Base-by-base conservation (phyloP, 305 asterid genomes). In the Fraxinus paxiana region DNA sequence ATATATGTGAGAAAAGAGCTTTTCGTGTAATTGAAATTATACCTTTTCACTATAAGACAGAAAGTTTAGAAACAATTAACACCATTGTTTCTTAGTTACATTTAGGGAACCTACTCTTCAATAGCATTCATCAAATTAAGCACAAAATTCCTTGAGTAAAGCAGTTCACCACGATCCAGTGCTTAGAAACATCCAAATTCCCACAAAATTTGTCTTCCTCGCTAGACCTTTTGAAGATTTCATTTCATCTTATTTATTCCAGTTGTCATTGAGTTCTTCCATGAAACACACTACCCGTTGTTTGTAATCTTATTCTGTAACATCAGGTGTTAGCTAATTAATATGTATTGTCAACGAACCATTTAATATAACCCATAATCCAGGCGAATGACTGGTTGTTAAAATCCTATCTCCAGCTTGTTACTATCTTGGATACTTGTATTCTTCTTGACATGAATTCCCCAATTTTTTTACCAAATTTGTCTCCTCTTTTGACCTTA, bases 231-330 rank as follows among this genome's bases (percentile, higher is more conserved):
- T 56, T 0, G 4, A 59, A 59, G 30, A 59, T 59, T 56, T 56
- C 30, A 59, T 1, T 18, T 7, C 10, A 59, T 18, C 69, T 2
- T 2, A 59, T 18, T 59, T 59, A 59, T 59, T 59, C 30, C 69
- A 7, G 65, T 54, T 54, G 65, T 46, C 59, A 15, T 10, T 2
- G 51, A 10, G 73, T 46, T 38, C 2, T 65, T 75, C 43, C 48
- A n/a, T 78, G 71, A 54, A 54, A 43, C 73, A 72, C 48, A 63
- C 41, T 35, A 56, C 74, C 18, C 4, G n/a, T 41, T 76, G 54
- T 78, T 77, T 79, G 81, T 51, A 75, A 71, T 82, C 59, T 38
- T 80, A 38, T 79, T 59, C 72, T 81, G 82, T 74, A 77, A 67
- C 77, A 80, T 80, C n/a, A 24, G 35, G 17, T 4, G 26, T 79